phyloP scores from a whole-genome alignment of 306 rosid species.

The Astragalus membranaceus region DNA sequence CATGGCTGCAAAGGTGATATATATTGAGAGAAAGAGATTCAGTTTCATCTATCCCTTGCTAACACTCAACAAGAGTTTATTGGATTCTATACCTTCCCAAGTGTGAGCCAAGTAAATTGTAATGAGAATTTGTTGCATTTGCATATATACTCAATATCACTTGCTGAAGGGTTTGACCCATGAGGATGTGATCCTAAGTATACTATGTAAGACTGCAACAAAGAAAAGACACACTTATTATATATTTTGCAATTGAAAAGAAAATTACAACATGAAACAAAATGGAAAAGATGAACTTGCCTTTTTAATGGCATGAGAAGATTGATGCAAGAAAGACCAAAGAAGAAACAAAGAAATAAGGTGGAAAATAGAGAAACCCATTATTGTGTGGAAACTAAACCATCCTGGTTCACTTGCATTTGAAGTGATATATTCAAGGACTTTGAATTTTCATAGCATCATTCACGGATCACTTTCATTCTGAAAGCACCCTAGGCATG shows the following conservation, averaged over 20 bases:
- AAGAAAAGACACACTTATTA: not conserved
- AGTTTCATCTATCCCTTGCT: not conserved
- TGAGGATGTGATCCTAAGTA: conserved; percentile 57
- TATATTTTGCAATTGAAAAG: not conserved
- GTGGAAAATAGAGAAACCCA: conserved; percentile 18
- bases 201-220: conserved; percentile 49
- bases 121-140: conserved; percentile 32
- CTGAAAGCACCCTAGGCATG: not conserved
- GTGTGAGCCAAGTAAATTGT: conserved; percentile 32
- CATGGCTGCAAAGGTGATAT: conserved; percentile 22
- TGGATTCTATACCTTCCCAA: conserved; percentile 40
- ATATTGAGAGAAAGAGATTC: not conserved
- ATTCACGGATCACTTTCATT: not conserved
- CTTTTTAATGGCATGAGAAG: conserved; percentile 21
- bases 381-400: not conserved
- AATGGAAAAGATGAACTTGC: not conserved
- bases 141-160: conserved; percentile 22
- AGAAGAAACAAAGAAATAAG: conserved; percentile 14
- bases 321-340: not conserved
- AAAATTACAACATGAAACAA: not conserved
- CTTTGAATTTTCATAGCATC: not conserved
- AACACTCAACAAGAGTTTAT: not conserved
- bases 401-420: not conserved
- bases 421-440: not conserved
- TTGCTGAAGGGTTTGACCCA: conserved; percentile 32